phyloP scores from a whole-genome alignment of 1,139 yeast species.

The Pichia sp. region DNA sequence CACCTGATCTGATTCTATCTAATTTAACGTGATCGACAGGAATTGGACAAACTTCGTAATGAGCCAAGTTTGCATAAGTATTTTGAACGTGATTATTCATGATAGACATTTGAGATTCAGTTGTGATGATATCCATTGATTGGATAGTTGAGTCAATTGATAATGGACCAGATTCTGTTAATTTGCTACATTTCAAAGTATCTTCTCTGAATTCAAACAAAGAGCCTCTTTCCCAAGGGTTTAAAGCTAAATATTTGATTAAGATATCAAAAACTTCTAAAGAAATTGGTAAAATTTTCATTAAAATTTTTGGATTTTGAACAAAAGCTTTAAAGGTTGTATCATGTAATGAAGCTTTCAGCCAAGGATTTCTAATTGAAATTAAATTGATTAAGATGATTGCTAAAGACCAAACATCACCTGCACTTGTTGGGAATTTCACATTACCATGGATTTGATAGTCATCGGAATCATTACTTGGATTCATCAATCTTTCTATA shows the following conservation, averaged over 20 bases:
- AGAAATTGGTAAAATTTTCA: slow-evolving; percentile 67
- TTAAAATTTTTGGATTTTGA: slow-evolving; percentile 50
- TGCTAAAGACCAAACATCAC: slow-evolving; percentile 90
- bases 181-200: slow-evolving; percentile 38
- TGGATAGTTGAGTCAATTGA: slow-evolving; percentile 30
- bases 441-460: slow-evolving; percentile 40
- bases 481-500: slow-evolving; percentile 29
- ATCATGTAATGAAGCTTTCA: slow-evolving; percentile 69
- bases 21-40: slow-evolving; percentile 35
- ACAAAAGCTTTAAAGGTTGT: slow-evolving; percentile 53
- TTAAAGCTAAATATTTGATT: slow-evolving; percentile 49
- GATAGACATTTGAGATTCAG: slow-evolving; percentile 25
- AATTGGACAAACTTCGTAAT: slow-evolving; percentile 30
- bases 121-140: slow-evolving; percentile 27
- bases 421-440: slow-evolving; percentile 63
- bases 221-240: slow-evolving; percentile 63
- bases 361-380: slow-evolving; percentile 91
- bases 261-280: slow-evolving; percentile 57
- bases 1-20: slow-evolving; percentile 29
- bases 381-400: slow-evolving; percentile 76
- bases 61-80: slow-evolving; percentile 3
- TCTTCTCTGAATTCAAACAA: slow-evolving; percentile 46
- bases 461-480: slow-evolving; percentile 13
- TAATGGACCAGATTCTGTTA: slow-evolving; percentile 39
- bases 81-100: slow-evolving; percentile 4